phyloP scores from a whole-genome alignment of 345 rosid species.

The Salix caprea region DNA sequence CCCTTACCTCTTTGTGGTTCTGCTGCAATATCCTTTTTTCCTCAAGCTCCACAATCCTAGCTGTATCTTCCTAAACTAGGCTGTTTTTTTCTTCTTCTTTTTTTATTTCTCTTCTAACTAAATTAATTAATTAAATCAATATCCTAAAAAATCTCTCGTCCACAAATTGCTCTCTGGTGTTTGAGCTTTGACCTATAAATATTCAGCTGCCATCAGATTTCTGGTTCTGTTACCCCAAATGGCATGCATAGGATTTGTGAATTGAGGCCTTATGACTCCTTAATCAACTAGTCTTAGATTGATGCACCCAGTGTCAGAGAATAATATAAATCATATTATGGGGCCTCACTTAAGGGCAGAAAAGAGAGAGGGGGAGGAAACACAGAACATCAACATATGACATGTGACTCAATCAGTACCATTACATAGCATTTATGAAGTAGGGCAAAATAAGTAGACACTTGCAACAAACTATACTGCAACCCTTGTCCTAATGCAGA shows the following conservation, averaged over 20 bases:
- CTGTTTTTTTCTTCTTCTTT: not conserved
- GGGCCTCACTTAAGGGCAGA: no score
- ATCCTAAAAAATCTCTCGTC: not conserved
- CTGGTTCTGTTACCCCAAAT: not conserved
- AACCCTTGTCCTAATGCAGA: not conserved
- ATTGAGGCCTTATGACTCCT: not conserved
- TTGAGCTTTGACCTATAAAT: not conserved
- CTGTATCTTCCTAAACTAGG: slow-evolving; percentile 1
- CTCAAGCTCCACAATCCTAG: not conserved
- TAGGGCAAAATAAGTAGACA: not conserved
- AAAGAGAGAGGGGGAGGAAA: not conserved
- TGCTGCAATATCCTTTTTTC: not conserved
- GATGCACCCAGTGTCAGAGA: not conserved
- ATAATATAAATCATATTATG: no score
- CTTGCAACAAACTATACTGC: not conserved
- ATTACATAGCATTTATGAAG: not conserved
- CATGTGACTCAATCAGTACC: not conserved
- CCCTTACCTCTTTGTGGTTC: not conserved
- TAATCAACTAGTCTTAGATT: not conserved
- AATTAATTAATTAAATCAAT: not conserved
- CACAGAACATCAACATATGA: not conserved
- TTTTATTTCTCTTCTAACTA: not conserved
- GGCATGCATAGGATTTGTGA: not conserved
- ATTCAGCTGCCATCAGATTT: not conserved
- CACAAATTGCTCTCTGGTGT: slow-evolving; percentile 19